These are phyloP conservation scores for Rhodotorula toruloides DNA, from an alignment of 768 basidiomycete genomes.

Conservation along the genomic window DNA sequence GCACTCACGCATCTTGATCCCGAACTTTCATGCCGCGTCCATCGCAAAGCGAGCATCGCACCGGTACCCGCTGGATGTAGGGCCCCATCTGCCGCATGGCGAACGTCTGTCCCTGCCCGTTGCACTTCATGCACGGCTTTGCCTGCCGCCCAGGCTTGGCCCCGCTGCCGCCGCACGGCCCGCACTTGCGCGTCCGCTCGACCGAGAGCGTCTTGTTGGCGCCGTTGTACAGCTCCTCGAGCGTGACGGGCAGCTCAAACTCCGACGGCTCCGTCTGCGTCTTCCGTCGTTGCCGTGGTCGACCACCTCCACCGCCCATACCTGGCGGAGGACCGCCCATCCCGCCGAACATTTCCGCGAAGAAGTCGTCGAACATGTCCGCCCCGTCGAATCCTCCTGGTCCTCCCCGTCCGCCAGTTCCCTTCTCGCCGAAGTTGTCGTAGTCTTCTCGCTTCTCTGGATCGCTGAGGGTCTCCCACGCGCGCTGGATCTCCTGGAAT, in stretches of 20 bases:
- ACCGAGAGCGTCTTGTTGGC: slow-evolving; percentile 82
- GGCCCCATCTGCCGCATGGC: slow-evolving; percentile 22
- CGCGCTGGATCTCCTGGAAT: slow-evolving; percentile 40
- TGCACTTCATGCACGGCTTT: slow-evolving; percentile 71
- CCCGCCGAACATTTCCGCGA: slow-evolving; percentile 48
- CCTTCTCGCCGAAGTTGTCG: slow-evolving; percentile 63
- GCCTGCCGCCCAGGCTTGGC: slow-evolving; percentile 78
- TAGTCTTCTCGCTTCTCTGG: slow-evolving; percentile 64
- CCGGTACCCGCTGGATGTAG: slow-evolving; percentile 13
- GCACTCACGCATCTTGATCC: slow-evolving; percentile 71
- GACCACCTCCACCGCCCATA: slow-evolving; percentile 39
- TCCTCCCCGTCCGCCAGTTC: slow-evolving; percentile 49
- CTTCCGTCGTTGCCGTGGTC: slow-evolving; percentile 46
- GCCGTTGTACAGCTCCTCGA: slow-evolving; percentile 90
- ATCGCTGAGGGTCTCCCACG: slow-evolving; percentile 74
- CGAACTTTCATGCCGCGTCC: slow-evolving; percentile 61
- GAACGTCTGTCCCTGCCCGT: slow-evolving; percentile 55
- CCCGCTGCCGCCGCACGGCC: slow-evolving; percentile 80
- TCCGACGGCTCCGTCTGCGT: slow-evolving; percentile 45
- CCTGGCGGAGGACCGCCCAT: slow-evolving; percentile 13
- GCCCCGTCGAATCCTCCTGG: slow-evolving; percentile 55
- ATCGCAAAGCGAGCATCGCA: slow-evolving; percentile 63
- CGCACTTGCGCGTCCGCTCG: slow-evolving; percentile 77
- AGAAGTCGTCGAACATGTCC: slow-evolving; percentile 72
- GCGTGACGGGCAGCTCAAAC: slow-evolving; percentile 73